A percentile compares a stretch with the other conserved stretches of the same genome.
phyloP scores from a whole-genome alignment of 768 basidiomycete genomes.

The Kwoniella dejecticola region DNA sequence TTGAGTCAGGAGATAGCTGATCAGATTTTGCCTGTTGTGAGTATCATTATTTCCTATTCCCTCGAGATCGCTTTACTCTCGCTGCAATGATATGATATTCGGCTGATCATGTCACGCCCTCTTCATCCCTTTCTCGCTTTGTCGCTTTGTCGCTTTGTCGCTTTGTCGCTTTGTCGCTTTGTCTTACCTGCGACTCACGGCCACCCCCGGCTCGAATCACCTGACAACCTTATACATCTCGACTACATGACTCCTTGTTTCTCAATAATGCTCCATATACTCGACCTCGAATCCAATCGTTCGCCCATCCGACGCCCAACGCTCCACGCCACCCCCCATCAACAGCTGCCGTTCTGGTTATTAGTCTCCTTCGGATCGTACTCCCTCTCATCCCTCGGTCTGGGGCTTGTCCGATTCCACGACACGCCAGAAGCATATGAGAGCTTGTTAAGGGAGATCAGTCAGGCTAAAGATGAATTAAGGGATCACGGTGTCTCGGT shows the following conservation, averaged over 20 bases:
- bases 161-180: no score
- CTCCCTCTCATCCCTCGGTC: constrained; percentile 73
- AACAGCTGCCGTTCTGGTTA: constrained; percentile 78
- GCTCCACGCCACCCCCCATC: background rate
- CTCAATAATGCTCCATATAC: no score
- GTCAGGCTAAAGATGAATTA: constrained; percentile 63
- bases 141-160: no score
- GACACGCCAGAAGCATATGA: constrained; percentile 80
- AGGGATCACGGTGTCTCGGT: constrained; percentile 66
- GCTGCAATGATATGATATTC: background rate
- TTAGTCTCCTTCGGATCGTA: constrained; percentile 78
- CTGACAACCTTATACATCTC: no score
- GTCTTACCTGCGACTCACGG: no score
- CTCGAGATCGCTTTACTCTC: no score
- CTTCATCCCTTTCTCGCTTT: background rate
- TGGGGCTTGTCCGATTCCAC: constrained; percentile 70
- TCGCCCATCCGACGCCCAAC: no score
- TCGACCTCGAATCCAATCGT: no score
- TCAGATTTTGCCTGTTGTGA: constrained; percentile 66
- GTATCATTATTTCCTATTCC: constrained; percentile 40
- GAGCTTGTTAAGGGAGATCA: constrained; percentile 69
- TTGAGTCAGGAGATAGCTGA: constrained; percentile 58
- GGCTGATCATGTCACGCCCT: background rate
- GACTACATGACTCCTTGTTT: no score
- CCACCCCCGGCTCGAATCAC: no score